Percentiles rank a stretch among this genome's conserved stretches.
Conservation (phyloP, 495 filamentous ascomycete genomes). For the Penicillium bovifimosum region DNA sequence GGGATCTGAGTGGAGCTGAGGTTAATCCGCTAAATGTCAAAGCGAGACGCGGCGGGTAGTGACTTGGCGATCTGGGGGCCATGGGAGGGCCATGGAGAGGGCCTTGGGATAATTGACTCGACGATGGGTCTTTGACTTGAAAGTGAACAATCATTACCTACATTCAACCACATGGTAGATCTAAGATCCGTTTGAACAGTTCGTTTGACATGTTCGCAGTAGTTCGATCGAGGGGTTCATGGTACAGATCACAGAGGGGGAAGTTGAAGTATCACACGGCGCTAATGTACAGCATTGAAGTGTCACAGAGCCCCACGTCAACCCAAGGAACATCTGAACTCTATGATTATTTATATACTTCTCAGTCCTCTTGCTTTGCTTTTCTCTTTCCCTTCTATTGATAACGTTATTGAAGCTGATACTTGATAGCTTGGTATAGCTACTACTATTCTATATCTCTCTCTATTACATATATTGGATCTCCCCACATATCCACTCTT, state of each 20-base stretch:
- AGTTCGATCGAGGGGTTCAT: not conserved
- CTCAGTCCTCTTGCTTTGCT: not conserved
- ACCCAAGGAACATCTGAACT: no score
- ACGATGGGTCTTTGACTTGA: not conserved
- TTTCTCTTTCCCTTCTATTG: not conserved
- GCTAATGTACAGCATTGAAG: constrained; percentile 7
- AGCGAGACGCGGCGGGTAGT: not conserved
- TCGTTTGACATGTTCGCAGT: constrained; percentile 1
- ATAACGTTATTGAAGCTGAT: not conserved
- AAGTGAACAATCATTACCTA: not conserved
- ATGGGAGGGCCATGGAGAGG: no score
- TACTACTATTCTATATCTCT: not conserved
- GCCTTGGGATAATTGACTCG: no score
- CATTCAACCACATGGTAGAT: no score
- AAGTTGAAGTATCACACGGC: constrained; percentile 22
- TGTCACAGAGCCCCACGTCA: constrained; percentile 3
- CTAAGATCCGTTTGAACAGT: no score
- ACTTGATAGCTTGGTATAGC: not conserved
- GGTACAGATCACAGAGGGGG: not conserved
- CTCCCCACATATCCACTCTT: no score
- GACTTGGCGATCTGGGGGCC: not conserved
- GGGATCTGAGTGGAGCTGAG: not conserved
- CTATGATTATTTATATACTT: no score
- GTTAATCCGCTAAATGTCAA: not conserved
- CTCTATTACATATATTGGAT: no score